Evolutionary conservation across 1,284 basidiomycete genomes (phyloP).

Genomic region (Sanghuangporus baumii): DNA sequence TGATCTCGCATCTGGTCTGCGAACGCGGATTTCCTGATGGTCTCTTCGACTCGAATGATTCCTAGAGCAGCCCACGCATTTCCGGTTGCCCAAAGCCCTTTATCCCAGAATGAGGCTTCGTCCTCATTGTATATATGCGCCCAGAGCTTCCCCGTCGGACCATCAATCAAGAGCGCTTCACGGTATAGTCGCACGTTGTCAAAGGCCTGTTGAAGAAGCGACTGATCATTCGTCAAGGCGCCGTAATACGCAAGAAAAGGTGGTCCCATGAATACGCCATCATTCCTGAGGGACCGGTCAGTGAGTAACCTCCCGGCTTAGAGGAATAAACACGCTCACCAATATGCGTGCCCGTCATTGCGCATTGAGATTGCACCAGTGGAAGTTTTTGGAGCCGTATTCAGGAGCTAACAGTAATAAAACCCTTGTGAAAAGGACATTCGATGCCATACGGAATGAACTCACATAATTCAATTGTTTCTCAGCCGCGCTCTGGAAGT

Average conservation of each 20-base stretch:
- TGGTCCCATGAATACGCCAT: conserved; percentile 57
- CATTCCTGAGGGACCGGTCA: conserved; percentile 37
- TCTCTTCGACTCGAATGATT: conserved; percentile 41
- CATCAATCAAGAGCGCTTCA: conserved; percentile 35
- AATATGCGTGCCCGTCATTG: conserved; percentile 34
- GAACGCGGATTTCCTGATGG: conserved; percentile 37
- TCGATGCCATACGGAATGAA: neutral
- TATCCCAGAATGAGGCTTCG: conserved; percentile 30
- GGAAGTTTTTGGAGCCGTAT: conserved; percentile 36
- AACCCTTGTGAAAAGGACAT: neutral
- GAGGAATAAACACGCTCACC: conserved; percentile 26
- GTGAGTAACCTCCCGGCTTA: neutral
- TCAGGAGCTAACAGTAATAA: conserved; percentile 28
- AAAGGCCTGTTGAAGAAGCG: conserved; percentile 38
- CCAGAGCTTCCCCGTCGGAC: conserved; percentile 34
- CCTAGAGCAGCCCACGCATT: conserved; percentile 38
- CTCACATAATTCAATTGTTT: conserved; percentile 25
- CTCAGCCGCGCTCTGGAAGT: conserved; percentile 23
- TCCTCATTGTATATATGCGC: conserved; percentile 42
- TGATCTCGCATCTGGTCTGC: conserved; percentile 26
- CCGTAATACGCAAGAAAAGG: conserved; percentile 56
- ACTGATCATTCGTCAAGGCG: conserved; percentile 35
- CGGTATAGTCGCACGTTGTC: conserved; percentile 43
- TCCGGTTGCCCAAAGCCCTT: conserved; percentile 50
- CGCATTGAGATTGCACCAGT: conserved; percentile 53